A percentile compares a stretch with the other conserved stretches of the same genome.
phyloP scores from a whole-genome alignment of 768 basidiomycete genomes.

The Macrolepiota albuminosa region DNA sequence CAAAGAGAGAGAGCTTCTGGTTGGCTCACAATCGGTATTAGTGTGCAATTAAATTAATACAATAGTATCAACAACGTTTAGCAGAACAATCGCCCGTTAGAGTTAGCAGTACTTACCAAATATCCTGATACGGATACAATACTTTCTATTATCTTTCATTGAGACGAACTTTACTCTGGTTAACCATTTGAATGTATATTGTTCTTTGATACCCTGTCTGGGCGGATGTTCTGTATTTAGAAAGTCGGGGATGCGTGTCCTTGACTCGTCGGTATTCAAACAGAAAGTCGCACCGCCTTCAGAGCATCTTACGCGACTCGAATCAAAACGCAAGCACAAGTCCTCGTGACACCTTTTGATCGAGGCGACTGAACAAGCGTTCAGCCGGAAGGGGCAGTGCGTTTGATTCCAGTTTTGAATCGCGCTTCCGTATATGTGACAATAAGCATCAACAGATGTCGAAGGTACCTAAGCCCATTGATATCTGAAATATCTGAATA shows the following conservation, averaged over 20 bases:
- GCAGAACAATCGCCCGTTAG: neutral
- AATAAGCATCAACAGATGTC: neutral
- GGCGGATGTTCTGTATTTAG: neutral
- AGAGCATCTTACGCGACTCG: neutral
- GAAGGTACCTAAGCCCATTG: neutral
- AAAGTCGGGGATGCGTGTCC: neutral
- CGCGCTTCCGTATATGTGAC: neutral
- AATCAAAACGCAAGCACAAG: too few relatives aligned
- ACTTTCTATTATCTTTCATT: too few relatives aligned
- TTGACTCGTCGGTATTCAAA: neutral
- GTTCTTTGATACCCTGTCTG: neutral
- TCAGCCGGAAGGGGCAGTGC: neutral
- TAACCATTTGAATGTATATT: neutral
- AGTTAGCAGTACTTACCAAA: neutral
- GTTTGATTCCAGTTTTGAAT: neutral
- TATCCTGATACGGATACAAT: neutral
- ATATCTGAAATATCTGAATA: neutral
- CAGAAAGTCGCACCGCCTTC: neutral
- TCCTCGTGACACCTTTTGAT: neutral
- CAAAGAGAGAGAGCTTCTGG: neutral
- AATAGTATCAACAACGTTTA: neutral
- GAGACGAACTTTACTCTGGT: neutral
- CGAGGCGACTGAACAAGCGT: too few relatives aligned
- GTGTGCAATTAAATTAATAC: neutral
- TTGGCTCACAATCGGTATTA: neutral